Base-by-base conservation (phyloP, 1,284 basidiomycete genomes). In the Ceratobasidium papillatum region DNA sequence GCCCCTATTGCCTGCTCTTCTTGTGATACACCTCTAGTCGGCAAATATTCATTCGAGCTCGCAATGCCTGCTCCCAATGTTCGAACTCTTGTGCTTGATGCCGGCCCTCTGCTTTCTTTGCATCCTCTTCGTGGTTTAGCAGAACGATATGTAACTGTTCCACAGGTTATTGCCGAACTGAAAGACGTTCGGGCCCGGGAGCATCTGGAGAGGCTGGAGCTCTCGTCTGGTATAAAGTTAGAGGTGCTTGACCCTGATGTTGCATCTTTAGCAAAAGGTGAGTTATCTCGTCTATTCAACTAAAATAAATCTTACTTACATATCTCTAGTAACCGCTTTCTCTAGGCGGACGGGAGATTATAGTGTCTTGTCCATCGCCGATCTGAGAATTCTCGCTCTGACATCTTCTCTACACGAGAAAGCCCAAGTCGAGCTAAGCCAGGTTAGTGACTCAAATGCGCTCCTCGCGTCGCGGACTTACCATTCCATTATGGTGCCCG, bases 321-420 rank as follows among this genome's bases (percentile, higher is more conserved):
- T 27, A 19, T 45, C 30, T 52, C 52, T 78, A 94, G 98, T 97
- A 9, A 93, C 94, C 65, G 91, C 93, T 77, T 94, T 92, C 83
- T 94, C 98, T 2, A 96, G 95, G 86, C 94, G 95, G 86, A 98
- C 97, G 0, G 98, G 98, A 83, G 98, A 99, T 83, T 97, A 95
- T 81, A 87, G 94, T 43, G 97, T 97, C 58, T 87, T 99, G 38
- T 98, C 96, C 9, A 88, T 91, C 79, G 89, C 96, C 19, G 98
- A 99, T 89, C 82, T 99, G 74, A 91, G 93, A 77, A 91, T 99
- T 49, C 84, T 99, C 58, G 98, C 98, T 0, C 85, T 99, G 78
- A 95, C 96, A 0, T 92, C 94, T 80, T 88, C 91, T 58, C 84
- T 96, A 74, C 91, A 89, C 83, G 87, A 86, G 72, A 80, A 84